Percentiles rank a stretch among this genome's conserved stretches.
These are phyloP conservation scores for Spathaspora hagerdaliae DNA, from an alignment of 805 yeast genomes.

Conservation along the genomic window DNA sequence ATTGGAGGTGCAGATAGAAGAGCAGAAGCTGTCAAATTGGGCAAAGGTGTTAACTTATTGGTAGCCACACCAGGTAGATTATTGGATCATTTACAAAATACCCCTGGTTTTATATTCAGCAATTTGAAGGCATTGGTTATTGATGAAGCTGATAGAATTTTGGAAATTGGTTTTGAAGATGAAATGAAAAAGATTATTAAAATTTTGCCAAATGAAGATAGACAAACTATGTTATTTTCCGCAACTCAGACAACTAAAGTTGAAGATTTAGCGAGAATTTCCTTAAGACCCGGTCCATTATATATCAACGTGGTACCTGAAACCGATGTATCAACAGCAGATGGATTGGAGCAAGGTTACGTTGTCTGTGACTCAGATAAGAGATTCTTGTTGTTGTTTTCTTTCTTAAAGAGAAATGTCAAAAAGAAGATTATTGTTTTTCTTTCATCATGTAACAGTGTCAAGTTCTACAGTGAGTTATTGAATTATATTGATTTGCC, in stretches of 20 bases:
- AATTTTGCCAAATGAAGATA: slow-evolving; percentile 85
- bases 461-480: slow-evolving; percentile 91
- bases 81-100: slow-evolving; percentile 93
- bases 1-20: slow-evolving; percentile 98
- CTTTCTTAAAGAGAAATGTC: slow-evolving; percentile 87
- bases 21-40: slow-evolving; percentile 92
- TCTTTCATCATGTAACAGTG: slow-evolving; percentile 94
- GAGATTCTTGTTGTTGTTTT: slow-evolving; percentile 82
- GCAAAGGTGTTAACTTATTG: slow-evolving; percentile 88
- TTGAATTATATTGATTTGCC: slow-evolving; percentile 95
- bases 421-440: slow-evolving; percentile 93
- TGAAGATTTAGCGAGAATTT: slow-evolving; percentile 95
- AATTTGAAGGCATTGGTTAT: slow-evolving; percentile 90
- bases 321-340: slow-evolving; percentile 84
- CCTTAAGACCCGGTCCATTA: slow-evolving; percentile 87
- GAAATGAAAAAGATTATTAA: slow-evolving; percentile 97
- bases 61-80: slow-evolving; percentile 98
- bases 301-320: slow-evolving; percentile 91
- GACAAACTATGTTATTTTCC: slow-evolving; percentile 97
- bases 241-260: slow-evolving; percentile 99
- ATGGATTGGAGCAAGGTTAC: slow-evolving; percentile 97
- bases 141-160: slow-evolving; percentile 97
- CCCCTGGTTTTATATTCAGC: slow-evolving; percentile 89
- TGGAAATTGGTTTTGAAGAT: slow-evolving; percentile 97
- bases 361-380: slow-evolving; percentile 97